These are phyloP conservation scores for Colletotrichum australisinense DNA, from an alignment of 2,329 filamentous ascomycete genomes.

Conservation along the genomic window DNA sequence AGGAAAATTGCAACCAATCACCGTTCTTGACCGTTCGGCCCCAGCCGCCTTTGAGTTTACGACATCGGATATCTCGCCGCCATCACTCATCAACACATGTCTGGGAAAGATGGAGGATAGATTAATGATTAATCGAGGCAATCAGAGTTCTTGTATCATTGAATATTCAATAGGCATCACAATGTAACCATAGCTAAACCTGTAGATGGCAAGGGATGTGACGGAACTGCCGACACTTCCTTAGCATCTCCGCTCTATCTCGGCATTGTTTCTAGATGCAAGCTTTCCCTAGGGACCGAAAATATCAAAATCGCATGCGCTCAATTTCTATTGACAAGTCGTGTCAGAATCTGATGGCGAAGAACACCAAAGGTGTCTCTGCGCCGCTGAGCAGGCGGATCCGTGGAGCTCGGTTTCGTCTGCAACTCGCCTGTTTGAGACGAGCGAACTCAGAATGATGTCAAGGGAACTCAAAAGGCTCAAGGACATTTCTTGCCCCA, in stretches of 20 bases:
- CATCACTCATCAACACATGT: neutral
- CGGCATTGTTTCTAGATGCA: too few relatives aligned
- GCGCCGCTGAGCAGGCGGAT: neutral
- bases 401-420: neutral
- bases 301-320: too few relatives aligned
- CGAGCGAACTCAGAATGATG: neutral
- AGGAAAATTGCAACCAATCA: neutral
- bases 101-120: neutral
- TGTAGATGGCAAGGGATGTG: too few relatives aligned
- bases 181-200: too few relatives aligned
- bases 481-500: neutral
- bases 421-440: neutral
- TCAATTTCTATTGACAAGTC: too few relatives aligned
- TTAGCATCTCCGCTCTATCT: too few relatives aligned
- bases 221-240: too few relatives aligned
- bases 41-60: neutral
- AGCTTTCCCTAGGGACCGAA: too few relatives aligned
- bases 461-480: neutral
- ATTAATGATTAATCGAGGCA: neutral
- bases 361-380: too few relatives aligned
- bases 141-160: too few relatives aligned
- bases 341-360: too few relatives aligned
- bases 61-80: neutral
- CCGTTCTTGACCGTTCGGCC: neutral
- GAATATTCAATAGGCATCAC: too few relatives aligned